Evolutionary conservation across 2,329 filamentous ascomycete species (phyloP), one percentile per base, ranked within the genome.

Genomic region (Epichloe typhina): DNA sequence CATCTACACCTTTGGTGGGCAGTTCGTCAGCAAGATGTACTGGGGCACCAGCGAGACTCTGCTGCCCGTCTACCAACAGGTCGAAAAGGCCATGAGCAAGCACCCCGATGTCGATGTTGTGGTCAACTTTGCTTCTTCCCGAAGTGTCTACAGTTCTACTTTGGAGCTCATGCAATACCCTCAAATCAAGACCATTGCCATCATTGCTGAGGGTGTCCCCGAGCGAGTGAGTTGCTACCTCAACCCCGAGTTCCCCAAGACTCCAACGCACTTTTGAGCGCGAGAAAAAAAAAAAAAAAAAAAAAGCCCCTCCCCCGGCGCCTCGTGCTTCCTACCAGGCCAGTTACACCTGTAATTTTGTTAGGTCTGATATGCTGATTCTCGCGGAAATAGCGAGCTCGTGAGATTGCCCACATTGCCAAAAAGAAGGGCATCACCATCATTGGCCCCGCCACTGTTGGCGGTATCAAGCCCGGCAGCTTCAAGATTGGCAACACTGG

Each of bases 1-100:
- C 74, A 97, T 98, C 80, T 98, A 98, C 80, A 96, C 93, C 63
- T 98, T 98, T 67, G 93, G 93, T 69, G 93, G 93, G 61, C 93
- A 98, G 75, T 98, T 98, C 83, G 93, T 98, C 69, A 96, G 89
- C 84, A 98, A 98, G 84, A 97, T 98, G 93, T 98, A 98, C 86
- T 98, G 93, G 93, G 93, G 93, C 66, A 98, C 93, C 67, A 96
- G 89, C 76, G 93, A 98, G 80, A 98, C 93, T 56, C 84, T 98
- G 59, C 82, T 98, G 62, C 93, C 93, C 57, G 93, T 98, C 69
- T 98, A 98, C 82, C 91, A 98, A 76, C 81, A 88, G 66, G 86
- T 90, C 47, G 76, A 82, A 61, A 95, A 96, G 79, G 93, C 93
- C 62, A 83, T 96, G 67, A 81, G 82, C 71, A 98, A 98, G 84